Percentiles rank a stretch among this genome's conserved stretches.
phyloP scores from a whole-genome alignment of 202 grass and related monocot species.

The Alloteropsis angusta region DNA sequence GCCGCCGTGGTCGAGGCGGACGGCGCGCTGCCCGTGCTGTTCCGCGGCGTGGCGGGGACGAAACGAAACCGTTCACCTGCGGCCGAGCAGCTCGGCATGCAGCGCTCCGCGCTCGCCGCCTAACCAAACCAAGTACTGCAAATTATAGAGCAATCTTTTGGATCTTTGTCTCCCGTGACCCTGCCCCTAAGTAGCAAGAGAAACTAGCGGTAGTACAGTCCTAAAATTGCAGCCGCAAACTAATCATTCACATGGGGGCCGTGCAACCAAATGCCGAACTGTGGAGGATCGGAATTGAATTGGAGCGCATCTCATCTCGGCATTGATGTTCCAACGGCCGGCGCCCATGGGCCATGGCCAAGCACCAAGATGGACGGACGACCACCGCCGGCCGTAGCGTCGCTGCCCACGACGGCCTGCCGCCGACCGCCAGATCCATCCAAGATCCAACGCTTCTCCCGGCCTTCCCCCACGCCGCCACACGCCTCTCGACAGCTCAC shows the following conservation, averaged over 20 bases:
- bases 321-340: slow-evolving; percentile 30
- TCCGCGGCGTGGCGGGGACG: not conserved
- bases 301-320: not conserved
- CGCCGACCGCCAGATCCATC: not conserved
- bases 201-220: not conserved
- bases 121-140: too few relatives aligned
- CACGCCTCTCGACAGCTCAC: not conserved
- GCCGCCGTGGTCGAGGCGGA: not conserved
- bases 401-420: not conserved
- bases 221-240: not conserved
- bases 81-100: too few relatives aligned
- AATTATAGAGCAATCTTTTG: not conserved
- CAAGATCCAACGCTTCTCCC: not conserved
- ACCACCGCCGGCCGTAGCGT: not conserved
- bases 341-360: not conserved
- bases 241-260: not conserved
- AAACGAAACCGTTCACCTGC: not conserved
- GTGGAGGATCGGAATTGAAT: slow-evolving; percentile 15
- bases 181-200: not conserved
- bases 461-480: not conserved
- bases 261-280: not conserved
- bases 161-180: not conserved
- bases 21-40: not conserved
- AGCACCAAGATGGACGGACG: not conserved
- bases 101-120: too few relatives aligned